Percentiles rank a stretch among this genome's conserved stretches.
phyloP scores from a whole-genome alignment of 352 stramenopile species.

The Globisporangium solare region DNA sequence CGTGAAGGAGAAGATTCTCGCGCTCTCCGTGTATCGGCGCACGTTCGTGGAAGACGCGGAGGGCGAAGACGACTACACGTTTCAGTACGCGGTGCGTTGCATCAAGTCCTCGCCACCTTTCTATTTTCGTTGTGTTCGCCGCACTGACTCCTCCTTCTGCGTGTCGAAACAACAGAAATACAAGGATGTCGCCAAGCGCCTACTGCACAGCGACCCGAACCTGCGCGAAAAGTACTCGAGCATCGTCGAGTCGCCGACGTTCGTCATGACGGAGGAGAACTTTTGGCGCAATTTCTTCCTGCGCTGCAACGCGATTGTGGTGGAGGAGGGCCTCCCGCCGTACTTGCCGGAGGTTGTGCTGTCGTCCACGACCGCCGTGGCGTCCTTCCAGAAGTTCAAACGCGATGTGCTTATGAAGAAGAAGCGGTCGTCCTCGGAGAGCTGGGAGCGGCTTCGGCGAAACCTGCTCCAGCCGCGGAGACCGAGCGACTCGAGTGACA shows the following conservation, averaged over 20 bases:
- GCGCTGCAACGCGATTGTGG: slow-evolving; percentile 49
- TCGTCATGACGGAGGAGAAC: slow-evolving; percentile 40
- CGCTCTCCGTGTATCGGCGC: slow-evolving; percentile 53
- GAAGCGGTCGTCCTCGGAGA: slow-evolving; percentile 26
- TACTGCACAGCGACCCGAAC: slow-evolving; percentile 54
- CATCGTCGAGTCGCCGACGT: slow-evolving; percentile 31
- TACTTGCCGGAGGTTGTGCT: slow-evolving; percentile 47
- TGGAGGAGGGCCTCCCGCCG: slow-evolving; percentile 28
- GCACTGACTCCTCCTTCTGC: neutral
- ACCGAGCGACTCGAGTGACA: slow-evolving; percentile 3
- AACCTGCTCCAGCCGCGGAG: slow-evolving; percentile 22
- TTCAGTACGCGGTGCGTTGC: slow-evolving; percentile 30
- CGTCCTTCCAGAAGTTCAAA: slow-evolving; percentile 47
- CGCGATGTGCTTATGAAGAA: slow-evolving; percentile 46
- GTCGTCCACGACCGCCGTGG: slow-evolving; percentile 23
- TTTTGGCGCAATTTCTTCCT: slow-evolving; percentile 79
- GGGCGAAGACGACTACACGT: slow-evolving; percentile 64
- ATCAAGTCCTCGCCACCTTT: neutral
- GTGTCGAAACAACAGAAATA: slow-evolving; percentile 20
- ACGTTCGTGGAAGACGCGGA: slow-evolving; percentile 55
- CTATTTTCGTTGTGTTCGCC: neutral
- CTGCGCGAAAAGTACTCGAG: slow-evolving; percentile 53
- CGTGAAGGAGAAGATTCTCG: slow-evolving; percentile 50
- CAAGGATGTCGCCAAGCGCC: slow-evolving; percentile 35
- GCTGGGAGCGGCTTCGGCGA: slow-evolving; percentile 27